A percentile compares a stretch with the other conserved stretches of the same genome.
Conservation (phyloP, 148 eudicot genomes). For the Beta vulgaris region DNA sequence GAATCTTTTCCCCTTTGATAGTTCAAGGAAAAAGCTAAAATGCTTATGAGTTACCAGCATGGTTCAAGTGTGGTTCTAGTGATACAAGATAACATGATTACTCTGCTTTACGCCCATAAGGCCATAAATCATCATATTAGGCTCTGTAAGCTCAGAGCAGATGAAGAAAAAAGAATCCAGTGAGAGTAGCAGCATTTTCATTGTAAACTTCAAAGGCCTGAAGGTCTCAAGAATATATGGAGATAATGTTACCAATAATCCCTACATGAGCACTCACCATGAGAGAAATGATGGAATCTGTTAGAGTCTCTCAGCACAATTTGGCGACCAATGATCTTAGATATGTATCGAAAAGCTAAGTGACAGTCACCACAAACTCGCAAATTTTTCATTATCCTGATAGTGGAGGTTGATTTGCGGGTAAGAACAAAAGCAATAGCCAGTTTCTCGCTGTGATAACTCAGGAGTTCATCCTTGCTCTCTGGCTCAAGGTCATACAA, state of each 20-base stretch:
- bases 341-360: slow-evolving; percentile 58
- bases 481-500: slow-evolving; percentile 68
- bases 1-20: not conserved
- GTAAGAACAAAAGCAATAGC: slow-evolving; percentile 81
- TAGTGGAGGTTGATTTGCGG: slow-evolving; percentile 49
- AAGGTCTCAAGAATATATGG: not conserved
- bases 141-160: not conserved
- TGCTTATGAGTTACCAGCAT: not conserved
- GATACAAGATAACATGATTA: not conserved
- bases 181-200: slow-evolving; percentile 12
- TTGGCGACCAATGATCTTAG: slow-evolving; percentile 50
- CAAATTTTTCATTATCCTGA: slow-evolving; percentile 79
- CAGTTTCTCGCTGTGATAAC: slow-evolving; percentile 80
- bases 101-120: not conserved
- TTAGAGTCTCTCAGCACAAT: slow-evolving; percentile 64
- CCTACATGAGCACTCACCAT: slow-evolving; percentile 68
- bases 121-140: not conserved
- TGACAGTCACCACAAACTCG: slow-evolving; percentile 73
- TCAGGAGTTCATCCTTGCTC: slow-evolving; percentile 69
- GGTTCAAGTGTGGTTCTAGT: not conserved
- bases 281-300: slow-evolving; percentile 66
- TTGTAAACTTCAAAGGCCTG: not conserved
- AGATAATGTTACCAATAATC: slow-evolving; percentile 54
- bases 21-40: not conserved
- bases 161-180: not conserved